Evolutionary conservation across 306 rosid species (phyloP).

Genomic region (Vicia villosa): DNA sequence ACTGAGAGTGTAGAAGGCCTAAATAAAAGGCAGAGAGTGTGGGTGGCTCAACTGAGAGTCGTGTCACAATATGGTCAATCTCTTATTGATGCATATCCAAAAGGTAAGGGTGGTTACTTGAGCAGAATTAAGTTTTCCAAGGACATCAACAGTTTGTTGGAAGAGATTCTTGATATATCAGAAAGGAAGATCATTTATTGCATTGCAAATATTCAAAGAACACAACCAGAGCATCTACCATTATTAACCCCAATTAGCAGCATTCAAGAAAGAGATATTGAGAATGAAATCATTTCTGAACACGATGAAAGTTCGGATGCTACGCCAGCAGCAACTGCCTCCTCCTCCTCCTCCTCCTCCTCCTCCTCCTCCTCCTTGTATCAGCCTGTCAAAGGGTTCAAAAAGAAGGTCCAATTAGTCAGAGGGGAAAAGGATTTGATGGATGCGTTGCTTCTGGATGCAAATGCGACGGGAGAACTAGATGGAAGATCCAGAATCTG

Average conservation of each 20-base stretch:
- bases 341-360: no score
- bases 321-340: no score
- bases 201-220: slow-evolving; percentile 22
- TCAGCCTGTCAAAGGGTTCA: not conserved
- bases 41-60: slow-evolving; percentile 23
- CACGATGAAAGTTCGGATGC: no score
- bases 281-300: not conserved
- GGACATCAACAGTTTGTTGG: not conserved
- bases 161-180: not conserved
- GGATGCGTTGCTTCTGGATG: slow-evolving; percentile 13
- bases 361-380: no score
- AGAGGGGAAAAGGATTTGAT: slow-evolving; percentile 14
- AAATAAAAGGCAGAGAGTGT: slow-evolving; percentile 22
- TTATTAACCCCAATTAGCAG: not conserved
- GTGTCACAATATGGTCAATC: slow-evolving; percentile 1
- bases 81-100: not conserved
- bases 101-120: not conserved
- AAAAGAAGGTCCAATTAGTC: not conserved
- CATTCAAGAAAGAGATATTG: not conserved
- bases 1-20: not conserved
- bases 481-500: slow-evolving; percentile 16
- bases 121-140: not conserved
- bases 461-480: not conserved
- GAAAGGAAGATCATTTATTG: slow-evolving; percentile 20
- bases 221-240: not conserved